Percentiles rank a stretch among this genome's conserved stretches.
Evolutionary conservation across 768 basidiomycete species (phyloP).

Genomic region (Naganishia antarctica): DNA sequence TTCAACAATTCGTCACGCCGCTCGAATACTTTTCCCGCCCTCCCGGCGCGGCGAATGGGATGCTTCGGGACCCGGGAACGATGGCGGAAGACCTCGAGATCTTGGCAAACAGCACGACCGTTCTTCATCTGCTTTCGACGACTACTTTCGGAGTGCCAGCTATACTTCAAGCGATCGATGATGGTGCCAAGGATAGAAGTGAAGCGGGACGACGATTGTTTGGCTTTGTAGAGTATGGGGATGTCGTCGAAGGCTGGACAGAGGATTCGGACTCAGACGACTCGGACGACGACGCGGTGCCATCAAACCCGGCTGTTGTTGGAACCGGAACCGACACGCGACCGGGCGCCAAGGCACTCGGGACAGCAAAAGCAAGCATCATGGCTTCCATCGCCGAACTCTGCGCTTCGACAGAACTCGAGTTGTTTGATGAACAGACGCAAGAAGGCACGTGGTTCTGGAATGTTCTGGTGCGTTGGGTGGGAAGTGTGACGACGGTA

Average conservation of each 20-base stretch:
- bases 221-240: constrained; percentile 3
- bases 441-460: background rate
- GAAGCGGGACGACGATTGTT: background rate
- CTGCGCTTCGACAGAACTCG: background rate
- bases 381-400: constrained; percentile 12
- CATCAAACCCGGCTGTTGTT: background rate
- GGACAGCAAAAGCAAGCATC: background rate
- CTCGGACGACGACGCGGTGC: background rate
- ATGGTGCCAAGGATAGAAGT: background rate
- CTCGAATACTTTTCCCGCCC: background rate
- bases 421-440: background rate
- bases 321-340: background rate
- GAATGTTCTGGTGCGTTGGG: background rate
- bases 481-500: background rate
- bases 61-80: background rate
- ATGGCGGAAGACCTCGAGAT: constrained; percentile 1
- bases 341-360: constrained; percentile 2
- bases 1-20: background rate
- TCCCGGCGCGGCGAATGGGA: no score
- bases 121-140: background rate
- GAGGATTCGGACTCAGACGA: background rate
- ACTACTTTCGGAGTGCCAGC: background rate
- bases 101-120: background rate
- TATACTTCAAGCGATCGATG: background rate
- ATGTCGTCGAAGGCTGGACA: background rate